Evolutionary conservation across 345 rosid genomes (phyloP).

Genomic region (Anacardium occidentale): DNA sequence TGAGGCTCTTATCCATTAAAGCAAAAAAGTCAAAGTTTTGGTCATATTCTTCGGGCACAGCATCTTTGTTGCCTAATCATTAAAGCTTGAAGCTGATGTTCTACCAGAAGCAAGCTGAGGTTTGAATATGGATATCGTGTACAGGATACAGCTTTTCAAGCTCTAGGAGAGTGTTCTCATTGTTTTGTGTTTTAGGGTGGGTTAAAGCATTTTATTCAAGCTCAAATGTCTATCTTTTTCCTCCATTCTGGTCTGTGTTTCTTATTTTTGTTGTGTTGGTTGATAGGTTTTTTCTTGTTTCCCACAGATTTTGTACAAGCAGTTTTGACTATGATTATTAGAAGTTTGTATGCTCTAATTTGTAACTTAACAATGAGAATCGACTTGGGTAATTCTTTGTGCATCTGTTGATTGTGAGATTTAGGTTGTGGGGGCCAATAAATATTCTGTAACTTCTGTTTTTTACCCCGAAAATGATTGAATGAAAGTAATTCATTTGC

Average conservation of each 20-base stretch:
- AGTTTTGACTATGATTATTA: slow-evolving; percentile 3
- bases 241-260: neutral
- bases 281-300: slow-evolving; percentile 17
- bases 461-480: neutral
- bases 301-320: slow-evolving; percentile 21
- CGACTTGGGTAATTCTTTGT: slow-evolving; percentile 15
- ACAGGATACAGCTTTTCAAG: slow-evolving; percentile 26
- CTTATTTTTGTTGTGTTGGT: neutral
- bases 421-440: slow-evolving; percentile 15
- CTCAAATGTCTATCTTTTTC: neutral
- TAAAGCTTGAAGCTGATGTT: slow-evolving; percentile 27
- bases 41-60: slow-evolving; percentile 28
- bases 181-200: slow-evolving; percentile 2
- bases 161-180: slow-evolving; percentile 13
- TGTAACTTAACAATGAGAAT: slow-evolving; percentile 1
- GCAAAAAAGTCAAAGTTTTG: slow-evolving; percentile 21
- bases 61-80: slow-evolving; percentile 18
- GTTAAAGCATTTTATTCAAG: neutral
- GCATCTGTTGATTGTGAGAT: slow-evolving; percentile 12
- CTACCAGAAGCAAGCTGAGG: neutral
- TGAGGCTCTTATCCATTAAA: slow-evolving; percentile 23
- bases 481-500: slow-evolving; percentile 9
- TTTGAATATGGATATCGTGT: slow-evolving; percentile 24
- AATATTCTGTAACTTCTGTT: neutral
- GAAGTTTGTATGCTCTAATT: neutral